Evolutionary conservation across 176 grass and related monocot species (phyloP).

Genomic region (Stipa capillata): DNA sequence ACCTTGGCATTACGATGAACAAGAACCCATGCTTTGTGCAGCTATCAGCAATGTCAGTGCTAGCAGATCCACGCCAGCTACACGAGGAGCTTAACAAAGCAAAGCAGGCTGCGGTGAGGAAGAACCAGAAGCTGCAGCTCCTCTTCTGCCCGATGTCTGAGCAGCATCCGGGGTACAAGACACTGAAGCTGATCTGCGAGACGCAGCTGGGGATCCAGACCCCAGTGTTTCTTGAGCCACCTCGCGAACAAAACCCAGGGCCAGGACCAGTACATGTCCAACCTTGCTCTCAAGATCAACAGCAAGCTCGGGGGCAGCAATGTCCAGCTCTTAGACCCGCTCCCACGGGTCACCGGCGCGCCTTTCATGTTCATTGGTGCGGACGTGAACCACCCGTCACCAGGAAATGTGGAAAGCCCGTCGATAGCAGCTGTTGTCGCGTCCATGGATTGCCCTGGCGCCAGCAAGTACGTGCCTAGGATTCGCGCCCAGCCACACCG

Average conservation of each 20-base stretch:
- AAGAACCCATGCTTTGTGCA: slow-evolving; percentile 8
- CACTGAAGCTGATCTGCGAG: slow-evolving; percentile 55
- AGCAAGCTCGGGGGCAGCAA: slow-evolving; percentile 61
- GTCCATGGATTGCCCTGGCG: slow-evolving; percentile 12
- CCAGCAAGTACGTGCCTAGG: slow-evolving; percentile 43
- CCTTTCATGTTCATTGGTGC: slow-evolving; percentile 65
- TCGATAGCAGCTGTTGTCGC: slow-evolving; percentile 57
- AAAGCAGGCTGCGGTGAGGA: slow-evolving; percentile 16
- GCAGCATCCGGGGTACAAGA: slow-evolving; percentile 53
- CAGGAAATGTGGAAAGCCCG: slow-evolving; percentile 31
- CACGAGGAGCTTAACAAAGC: slow-evolving; percentile 34
- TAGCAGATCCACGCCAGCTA: slow-evolving; percentile 10
- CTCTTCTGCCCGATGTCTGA: slow-evolving; percentile 61
- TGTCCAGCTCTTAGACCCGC: slow-evolving; percentile 27
- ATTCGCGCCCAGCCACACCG: slow-evolving; percentile 42
- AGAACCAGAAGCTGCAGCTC: slow-evolving; percentile 34
- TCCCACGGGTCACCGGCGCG: slow-evolving; percentile 22
- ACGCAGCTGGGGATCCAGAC: slow-evolving; percentile 49
- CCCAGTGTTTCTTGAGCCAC: slow-evolving; percentile 38
- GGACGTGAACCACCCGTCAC: slow-evolving; percentile 54
- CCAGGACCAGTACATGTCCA: slow-evolving; percentile 53
- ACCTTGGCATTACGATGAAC: slow-evolving; percentile 38
- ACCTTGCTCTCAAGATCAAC: slow-evolving; percentile 66
- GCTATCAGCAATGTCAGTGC: slow-evolving; percentile 17
- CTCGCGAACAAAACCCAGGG: slow-evolving; percentile 21